phyloP scores from a whole-genome alignment of 2,329 filamentous ascomycete genomes.

The Ceratocystis eucalypticola region DNA sequence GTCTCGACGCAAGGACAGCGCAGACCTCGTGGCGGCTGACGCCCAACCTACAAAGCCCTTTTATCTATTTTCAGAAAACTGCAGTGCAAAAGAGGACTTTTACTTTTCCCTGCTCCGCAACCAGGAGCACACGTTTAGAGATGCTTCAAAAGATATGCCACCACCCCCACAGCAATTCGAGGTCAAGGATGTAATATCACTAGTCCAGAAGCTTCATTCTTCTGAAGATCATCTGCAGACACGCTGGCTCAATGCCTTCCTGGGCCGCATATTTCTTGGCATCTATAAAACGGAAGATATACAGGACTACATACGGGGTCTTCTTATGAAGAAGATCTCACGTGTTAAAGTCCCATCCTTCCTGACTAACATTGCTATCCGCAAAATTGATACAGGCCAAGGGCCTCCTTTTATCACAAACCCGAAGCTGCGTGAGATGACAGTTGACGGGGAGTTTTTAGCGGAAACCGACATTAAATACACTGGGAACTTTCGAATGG shows the following conservation, averaged over 20 bases:
- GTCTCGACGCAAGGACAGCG: conserved; percentile 45
- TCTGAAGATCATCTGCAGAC: conserved; percentile 84
- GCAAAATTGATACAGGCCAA: conserved; percentile 73
- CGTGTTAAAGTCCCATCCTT: conserved; percentile 86
- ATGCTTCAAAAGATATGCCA: conserved; percentile 29
- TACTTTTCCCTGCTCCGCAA: conserved; percentile 85
- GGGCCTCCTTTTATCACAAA: conserved; percentile 82
- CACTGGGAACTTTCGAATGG: conserved; percentile 74
- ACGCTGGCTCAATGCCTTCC: conserved; percentile 82
- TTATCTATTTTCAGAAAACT: conserved; percentile 87
- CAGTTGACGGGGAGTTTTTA: conserved; percentile 77
- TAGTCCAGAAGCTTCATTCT: conserved; percentile 83
- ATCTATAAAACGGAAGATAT: conserved; percentile 74
- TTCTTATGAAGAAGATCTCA: conserved; percentile 92
- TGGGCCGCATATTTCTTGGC: conserved; percentile 78
- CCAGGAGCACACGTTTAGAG: conserved; percentile 51
- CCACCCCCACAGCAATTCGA: conserved; percentile 61
- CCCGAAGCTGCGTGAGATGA: conserved; percentile 74
- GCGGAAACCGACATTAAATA: conserved; percentile 82
- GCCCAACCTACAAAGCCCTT: conserved; percentile 61
- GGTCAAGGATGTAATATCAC: conserved; percentile 69
- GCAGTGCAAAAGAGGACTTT: conserved; percentile 95
- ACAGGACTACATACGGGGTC: conserved; percentile 64
- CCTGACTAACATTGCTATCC: conserved; percentile 70
- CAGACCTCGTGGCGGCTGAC: conserved; percentile 42